Conservation (phyloP, 2,329 filamentous ascomycete species). For the Grosmannia clavigera region DNA sequence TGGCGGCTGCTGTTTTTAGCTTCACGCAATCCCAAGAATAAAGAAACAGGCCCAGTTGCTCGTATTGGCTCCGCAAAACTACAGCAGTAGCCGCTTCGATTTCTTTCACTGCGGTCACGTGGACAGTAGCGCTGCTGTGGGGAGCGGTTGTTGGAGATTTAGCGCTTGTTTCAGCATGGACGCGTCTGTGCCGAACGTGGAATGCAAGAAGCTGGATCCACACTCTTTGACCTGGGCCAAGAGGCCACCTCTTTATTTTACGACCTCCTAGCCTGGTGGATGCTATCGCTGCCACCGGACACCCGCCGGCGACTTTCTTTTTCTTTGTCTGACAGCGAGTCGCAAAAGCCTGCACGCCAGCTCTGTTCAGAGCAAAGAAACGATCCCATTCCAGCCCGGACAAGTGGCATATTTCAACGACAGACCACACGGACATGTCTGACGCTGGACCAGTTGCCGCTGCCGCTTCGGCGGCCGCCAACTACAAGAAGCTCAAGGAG, state of each 20-base stretch:
- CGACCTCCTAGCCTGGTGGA: background rate
- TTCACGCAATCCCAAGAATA: background rate
- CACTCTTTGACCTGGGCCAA: background rate
- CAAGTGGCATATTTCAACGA: too few species aligned
- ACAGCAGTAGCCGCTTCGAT: background rate
- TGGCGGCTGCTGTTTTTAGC: background rate
- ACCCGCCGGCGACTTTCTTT: background rate
- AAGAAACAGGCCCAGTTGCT: background rate
- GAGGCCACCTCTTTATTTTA: background rate
- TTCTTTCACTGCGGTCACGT: background rate
- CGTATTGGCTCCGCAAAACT: background rate
- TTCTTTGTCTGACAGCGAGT: background rate
- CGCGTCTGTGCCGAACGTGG: background rate
- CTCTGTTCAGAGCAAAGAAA: background rate
- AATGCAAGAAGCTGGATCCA: background rate
- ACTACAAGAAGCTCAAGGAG: conserved; percentile 87
- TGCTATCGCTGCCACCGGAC: background rate
- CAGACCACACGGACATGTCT: background rate
- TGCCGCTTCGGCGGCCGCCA: conserved; percentile 24
- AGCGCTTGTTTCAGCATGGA: background rate
- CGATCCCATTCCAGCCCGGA: too few species aligned
- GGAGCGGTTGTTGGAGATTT: background rate
- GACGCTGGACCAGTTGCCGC: conserved; percentile 5
- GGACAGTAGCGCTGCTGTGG: background rate
- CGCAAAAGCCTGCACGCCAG: background rate